phyloP scores from a whole-genome alignment of 352 stramenopile species.

The Pythium rishiriense region DNA sequence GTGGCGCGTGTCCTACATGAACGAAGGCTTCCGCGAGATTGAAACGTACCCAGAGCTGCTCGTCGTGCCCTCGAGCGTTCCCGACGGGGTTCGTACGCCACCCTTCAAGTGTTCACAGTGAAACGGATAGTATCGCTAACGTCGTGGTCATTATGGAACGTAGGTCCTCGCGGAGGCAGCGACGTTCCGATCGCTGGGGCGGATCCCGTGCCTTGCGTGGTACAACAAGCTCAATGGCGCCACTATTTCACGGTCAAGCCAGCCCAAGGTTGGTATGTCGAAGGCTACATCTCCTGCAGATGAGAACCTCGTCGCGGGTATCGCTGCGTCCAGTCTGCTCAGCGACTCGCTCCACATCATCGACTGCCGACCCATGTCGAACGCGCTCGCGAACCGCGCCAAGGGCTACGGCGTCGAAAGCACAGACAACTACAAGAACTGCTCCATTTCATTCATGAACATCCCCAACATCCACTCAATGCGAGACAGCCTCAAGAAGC shows the following conservation, averaged over 20 bases:
- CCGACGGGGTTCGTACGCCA: constrained; percentile 79
- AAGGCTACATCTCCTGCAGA: constrained; percentile 74
- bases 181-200: constrained; percentile 68
- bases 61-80: constrained; percentile 89
- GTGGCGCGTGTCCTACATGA: constrained; percentile 65
- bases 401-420: constrained; percentile 96
- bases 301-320: constrained; percentile 67
- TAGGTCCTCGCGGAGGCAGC: constrained; percentile 75
- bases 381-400: constrained; percentile 76
- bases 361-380: constrained; percentile 83
- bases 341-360: constrained; percentile 79
- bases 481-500: constrained; percentile 89
- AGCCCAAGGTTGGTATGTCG: constrained; percentile 83
- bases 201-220: constrained; percentile 77
- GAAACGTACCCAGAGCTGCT: constrained; percentile 93
- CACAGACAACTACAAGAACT: constrained; percentile 94
- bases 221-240: constrained; percentile 68
- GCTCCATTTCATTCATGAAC: constrained; percentile 96
- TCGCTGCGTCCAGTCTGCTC: constrained; percentile 61
- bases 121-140: background rate
- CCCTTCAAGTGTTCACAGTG: background rate
- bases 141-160: background rate
- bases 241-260: constrained; percentile 71
- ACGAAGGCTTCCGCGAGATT: constrained; percentile 81
- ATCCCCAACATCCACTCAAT: constrained; percentile 99